Base-by-base conservation (phyloP, 495 filamentous ascomycete genomes). In the Peziza echinospora region DNA sequence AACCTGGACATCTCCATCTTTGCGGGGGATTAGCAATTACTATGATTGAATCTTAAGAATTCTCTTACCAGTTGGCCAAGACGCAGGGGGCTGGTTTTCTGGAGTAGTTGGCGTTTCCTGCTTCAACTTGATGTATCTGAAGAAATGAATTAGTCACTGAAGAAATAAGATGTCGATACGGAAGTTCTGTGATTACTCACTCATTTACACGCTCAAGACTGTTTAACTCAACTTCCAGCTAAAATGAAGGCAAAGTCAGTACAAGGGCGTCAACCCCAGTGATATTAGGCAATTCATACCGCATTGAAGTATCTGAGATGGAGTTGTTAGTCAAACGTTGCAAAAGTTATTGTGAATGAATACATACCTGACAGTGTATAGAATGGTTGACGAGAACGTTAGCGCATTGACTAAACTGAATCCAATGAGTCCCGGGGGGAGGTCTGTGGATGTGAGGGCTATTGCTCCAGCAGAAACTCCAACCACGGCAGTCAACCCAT, bases 151-250 rank as follows among this genome's bases (percentile, higher is more conserved):
- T n/a, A n/a, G n/a, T n/a, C n/a, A n/a, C n/a, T n/a, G n/a, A n/a
- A n/a, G n/a, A n/a, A n/a, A n/a, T n/a, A n/a, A n/a, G n/a, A n/a
- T n/a, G n/a, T n/a, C n/a, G n/a, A n/a, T n/a, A n/a, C n/a, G n/a
- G n/a, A n/a, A n/a, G n/a, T n/a, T n/a, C n/a, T n/a, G n/a, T n/a
- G n/a, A n/a, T n/a, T n/a, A n/a, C 6, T 37, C 19, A 73, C 53
- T 73, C 70, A 13, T 68, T 54, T 17, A 73, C 63, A 8, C 70
- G 59, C 54, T 73, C 67, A 9, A 56, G 54, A 17, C 51, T 39
- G n/a, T 56, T 56, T 22, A 56, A 42, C 24, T 55, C 53, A 6
- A 56, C 46, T 26, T 56, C 53, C 10, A 56, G 24, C 17, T 43
- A 43, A 16, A 24, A 9, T 37, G n/a, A n/a, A n/a, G n/a, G n/a